A percentile compares a stretch with the other conserved stretches of the same genome.
Conservation (phyloP, 345 rosid genomes). For the Durio zibethinus region DNA sequence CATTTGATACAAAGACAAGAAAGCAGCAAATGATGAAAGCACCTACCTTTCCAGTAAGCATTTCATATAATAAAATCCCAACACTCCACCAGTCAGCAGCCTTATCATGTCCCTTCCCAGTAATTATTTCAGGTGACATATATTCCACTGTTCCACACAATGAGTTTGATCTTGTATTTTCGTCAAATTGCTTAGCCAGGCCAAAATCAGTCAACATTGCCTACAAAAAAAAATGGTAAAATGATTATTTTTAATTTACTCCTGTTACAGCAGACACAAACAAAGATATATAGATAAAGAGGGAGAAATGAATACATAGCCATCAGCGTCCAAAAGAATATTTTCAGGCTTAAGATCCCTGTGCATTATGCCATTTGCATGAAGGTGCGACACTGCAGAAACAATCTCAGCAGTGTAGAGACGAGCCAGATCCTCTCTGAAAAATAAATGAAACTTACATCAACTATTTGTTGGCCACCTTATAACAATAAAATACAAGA, state of each 20-base stretch:
- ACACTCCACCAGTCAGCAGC: slow-evolving; percentile 99
- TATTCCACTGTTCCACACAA: slow-evolving; percentile 93
- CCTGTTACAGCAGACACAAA: not conserved
- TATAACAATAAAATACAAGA: not conserved
- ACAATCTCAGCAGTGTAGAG: slow-evolving; percentile 84
- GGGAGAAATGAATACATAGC: slow-evolving; percentile 56
- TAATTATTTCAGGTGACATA: slow-evolving; percentile 91
- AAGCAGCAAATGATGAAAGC: not conserved
- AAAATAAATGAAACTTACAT: slow-evolving; percentile 15
- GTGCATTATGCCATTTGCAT: slow-evolving; percentile 94
- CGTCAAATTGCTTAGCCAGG: slow-evolving; percentile 79
- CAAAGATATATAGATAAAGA: not conserved
- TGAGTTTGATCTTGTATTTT: slow-evolving; percentile 84
- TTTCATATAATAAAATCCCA: slow-evolving; percentile 81
- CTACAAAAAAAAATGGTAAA: slow-evolving; percentile 30
- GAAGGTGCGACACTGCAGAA: slow-evolving; percentile 90
- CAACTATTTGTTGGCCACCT: slow-evolving; percentile 3
- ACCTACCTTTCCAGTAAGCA: slow-evolving; percentile 86
- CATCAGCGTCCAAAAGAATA: slow-evolving; percentile 78
- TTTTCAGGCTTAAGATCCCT: slow-evolving; percentile 98
- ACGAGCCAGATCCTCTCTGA: slow-evolving; percentile 92
- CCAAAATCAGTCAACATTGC: slow-evolving; percentile 90
- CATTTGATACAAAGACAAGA: not conserved
- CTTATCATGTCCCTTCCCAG: slow-evolving; percentile 89
- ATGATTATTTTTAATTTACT: not conserved